Evolutionary conservation across 306 rosid genomes (phyloP).

Genomic region (Hippophae gyantsensis): DNA sequence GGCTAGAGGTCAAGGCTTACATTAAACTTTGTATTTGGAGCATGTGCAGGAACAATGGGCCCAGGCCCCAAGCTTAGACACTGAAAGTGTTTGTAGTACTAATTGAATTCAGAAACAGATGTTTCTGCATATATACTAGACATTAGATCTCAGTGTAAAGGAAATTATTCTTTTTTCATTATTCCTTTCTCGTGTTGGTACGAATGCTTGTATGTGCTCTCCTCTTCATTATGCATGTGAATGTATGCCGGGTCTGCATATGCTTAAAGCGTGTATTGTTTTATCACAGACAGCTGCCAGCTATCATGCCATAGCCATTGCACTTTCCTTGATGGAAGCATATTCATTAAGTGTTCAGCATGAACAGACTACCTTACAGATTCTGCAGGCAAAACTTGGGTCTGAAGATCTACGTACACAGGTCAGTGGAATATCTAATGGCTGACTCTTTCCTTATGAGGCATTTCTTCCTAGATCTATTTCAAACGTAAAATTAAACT

Average conservation of each 20-base stretch:
- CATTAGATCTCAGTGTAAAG: not conserved
- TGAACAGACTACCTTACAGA: constrained; percentile 92
- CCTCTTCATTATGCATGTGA: not conserved
- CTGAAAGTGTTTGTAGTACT: not conserved
- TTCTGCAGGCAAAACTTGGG: constrained; percentile 94
- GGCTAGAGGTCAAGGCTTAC: not conserved
- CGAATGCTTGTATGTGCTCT: not conserved
- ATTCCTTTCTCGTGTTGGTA: not conserved
- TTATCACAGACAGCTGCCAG: constrained; percentile 91
- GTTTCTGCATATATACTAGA: not conserved
- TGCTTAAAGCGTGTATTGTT: constrained; percentile 8
- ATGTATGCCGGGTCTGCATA: not conserved
- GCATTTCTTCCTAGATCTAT: constrained; percentile 8
- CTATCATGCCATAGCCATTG: constrained; percentile 98
- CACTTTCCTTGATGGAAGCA: constrained; percentile 98
- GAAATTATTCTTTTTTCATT: not conserved
- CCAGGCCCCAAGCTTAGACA: not conserved
- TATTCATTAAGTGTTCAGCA: constrained; percentile 93
- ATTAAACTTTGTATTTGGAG: not conserved
- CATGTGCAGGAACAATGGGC: not conserved
- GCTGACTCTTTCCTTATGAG: constrained; percentile 3
- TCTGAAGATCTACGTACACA: constrained; percentile 91
- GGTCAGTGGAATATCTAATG: constrained; percentile 30
- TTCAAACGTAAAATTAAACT: constrained; percentile 6
- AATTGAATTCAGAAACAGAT: not conserved